Conservation (phyloP, 2,329 filamentous ascomycete genomes). For the Biscogniauxia mediterranea region DNA sequence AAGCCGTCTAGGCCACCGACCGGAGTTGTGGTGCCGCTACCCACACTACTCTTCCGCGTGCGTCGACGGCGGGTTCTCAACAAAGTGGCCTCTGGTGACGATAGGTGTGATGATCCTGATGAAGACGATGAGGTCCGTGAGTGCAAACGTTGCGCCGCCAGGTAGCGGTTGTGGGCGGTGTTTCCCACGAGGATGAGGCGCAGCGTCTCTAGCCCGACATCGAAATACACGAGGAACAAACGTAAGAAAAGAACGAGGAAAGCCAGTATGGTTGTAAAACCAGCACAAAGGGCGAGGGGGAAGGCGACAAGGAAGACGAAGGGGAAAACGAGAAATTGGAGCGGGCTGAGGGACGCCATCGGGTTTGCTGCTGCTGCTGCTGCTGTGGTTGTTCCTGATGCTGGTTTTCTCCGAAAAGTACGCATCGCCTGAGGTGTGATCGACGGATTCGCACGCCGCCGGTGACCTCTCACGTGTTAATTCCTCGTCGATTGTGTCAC, state of each 20-base stretch:
- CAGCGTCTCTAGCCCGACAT: constrained; percentile 57
- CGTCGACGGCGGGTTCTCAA: constrained; percentile 16
- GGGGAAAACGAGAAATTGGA: constrained; percentile 58
- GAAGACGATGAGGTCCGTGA: constrained; percentile 16
- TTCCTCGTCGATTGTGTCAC: constrained; percentile 18
- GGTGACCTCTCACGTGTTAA: background rate
- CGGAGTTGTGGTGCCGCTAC: constrained; percentile 27
- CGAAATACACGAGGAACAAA: constrained; percentile 61
- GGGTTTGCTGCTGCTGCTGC: constrained; percentile 2
- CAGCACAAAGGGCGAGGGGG: constrained; percentile 61
- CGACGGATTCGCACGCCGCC: background rate
- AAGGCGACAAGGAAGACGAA: constrained; percentile 61
- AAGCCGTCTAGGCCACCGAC: constrained; percentile 28
- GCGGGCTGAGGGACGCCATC: constrained; percentile 52
- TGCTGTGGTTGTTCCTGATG: constrained; percentile 6
- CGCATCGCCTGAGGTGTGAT: background rate
- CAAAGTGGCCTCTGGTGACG: constrained; percentile 17
- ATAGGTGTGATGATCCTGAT: constrained; percentile 15
- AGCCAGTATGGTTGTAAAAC: constrained; percentile 61
- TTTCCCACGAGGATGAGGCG: constrained; percentile 51
- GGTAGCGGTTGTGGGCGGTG: constrained; percentile 30
- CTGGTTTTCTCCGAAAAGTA: background rate
- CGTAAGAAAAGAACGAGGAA: constrained; percentile 61
- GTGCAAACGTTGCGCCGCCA: constrained; percentile 22
- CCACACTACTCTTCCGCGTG: constrained; percentile 22